Percentiles rank a stretch among this genome's conserved stretches.
Conservation (phyloP, 1,139 yeast species). For the Sugiyamaella paludigena region DNA sequence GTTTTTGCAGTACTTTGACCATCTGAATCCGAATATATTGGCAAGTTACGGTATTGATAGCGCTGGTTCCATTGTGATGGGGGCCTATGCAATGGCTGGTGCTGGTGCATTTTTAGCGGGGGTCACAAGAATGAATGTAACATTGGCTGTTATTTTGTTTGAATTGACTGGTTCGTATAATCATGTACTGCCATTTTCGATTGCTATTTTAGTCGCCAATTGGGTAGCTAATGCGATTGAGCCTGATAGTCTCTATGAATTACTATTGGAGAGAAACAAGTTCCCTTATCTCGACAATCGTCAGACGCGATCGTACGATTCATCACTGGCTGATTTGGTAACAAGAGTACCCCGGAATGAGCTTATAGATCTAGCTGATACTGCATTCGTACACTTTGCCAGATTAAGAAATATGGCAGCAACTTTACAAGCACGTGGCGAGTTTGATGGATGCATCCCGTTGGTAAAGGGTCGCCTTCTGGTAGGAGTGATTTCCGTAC, state of each 20-base stretch:
- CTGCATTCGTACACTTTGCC: constrained; percentile 41
- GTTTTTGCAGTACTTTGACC: constrained; percentile 45
- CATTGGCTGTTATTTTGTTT: constrained; percentile 57
- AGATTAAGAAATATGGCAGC: constrained; percentile 41
- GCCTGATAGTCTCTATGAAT: constrained; percentile 53
- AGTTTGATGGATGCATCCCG: constrained; percentile 58
- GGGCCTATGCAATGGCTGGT: constrained; percentile 63
- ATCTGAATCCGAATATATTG: constrained; percentile 17
- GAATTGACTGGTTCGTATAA: constrained; percentile 61
- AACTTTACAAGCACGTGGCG: constrained; percentile 43
- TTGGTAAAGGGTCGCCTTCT: constrained; percentile 39
- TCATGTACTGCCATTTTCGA: constrained; percentile 58
- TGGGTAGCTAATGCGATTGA: constrained; percentile 58
- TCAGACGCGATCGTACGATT: constrained; percentile 38
- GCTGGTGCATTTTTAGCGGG: constrained; percentile 73
- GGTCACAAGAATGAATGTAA: constrained; percentile 63
- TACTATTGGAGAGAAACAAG: constrained; percentile 49
- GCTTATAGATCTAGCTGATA: constrained; percentile 43
- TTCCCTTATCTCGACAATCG: constrained; percentile 54
- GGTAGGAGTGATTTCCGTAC: constrained; percentile 52
- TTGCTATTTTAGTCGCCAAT: constrained; percentile 56
- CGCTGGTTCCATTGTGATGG: constrained; percentile 40
- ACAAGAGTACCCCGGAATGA: constrained; percentile 31
- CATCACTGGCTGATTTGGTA: constrained; percentile 47
- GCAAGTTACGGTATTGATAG: constrained; percentile 12